Evolutionary conservation across 108 stramenopile genomes (phyloP).

Genomic region (Schizochytrium sp.): DNA sequence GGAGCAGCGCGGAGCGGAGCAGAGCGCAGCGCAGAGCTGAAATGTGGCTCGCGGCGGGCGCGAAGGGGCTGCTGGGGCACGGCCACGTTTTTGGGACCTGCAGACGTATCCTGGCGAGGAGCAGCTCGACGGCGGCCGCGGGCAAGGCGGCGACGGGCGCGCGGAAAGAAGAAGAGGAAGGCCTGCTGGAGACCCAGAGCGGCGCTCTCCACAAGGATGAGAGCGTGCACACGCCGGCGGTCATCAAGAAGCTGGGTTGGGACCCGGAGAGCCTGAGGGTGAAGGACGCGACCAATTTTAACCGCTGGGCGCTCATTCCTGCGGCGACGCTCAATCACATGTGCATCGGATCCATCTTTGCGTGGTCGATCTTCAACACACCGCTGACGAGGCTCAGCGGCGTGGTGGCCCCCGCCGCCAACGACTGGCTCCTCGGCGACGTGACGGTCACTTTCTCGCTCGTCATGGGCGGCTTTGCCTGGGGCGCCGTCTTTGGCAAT

Average conservation of each 20-base stretch:
- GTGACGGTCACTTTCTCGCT: slow-evolving; percentile 60
- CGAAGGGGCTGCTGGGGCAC: too few relatives aligned
- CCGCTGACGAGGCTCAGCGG: slow-evolving; percentile 39
- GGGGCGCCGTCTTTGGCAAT: slow-evolving; percentile 50
- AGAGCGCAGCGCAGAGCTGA: too few relatives aligned
- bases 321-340: slow-evolving; percentile 1
- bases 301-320: not conserved
- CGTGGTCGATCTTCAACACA: slow-evolving; percentile 47
- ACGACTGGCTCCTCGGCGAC: slow-evolving; percentile 26
- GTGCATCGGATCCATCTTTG: slow-evolving; percentile 49
- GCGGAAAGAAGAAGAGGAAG: too few relatives aligned
- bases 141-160: too few relatives aligned
- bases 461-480: slow-evolving; percentile 30
- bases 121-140: too few relatives aligned
- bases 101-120: too few relatives aligned
- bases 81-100: too few relatives aligned
- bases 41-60: too few relatives aligned
- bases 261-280: not conserved
- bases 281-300: not conserved
- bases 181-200: too few relatives aligned
- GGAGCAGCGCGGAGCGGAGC: too few relatives aligned
- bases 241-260: slow-evolving; percentile 12
- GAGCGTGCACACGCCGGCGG: not conserved
- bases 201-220: not conserved
- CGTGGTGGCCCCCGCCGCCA: slow-evolving; percentile 40